Conservation (phyloP, 139 green algal genomes). For the Micractinium conductrix region DNA sequence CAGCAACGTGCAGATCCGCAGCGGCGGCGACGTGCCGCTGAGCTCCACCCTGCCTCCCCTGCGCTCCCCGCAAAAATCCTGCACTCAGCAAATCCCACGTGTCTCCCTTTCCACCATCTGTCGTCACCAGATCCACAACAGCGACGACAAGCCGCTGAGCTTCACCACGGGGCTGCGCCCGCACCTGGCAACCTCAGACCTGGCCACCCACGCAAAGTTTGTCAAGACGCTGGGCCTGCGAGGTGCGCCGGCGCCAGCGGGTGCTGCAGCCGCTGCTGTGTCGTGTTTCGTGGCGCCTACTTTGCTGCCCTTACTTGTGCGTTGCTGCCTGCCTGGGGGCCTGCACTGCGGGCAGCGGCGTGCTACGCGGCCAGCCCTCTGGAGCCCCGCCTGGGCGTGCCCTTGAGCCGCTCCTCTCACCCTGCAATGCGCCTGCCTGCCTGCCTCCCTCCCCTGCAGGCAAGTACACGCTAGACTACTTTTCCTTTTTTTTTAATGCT, state of each 20-base stretch:
- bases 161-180: conserved; percentile 51
- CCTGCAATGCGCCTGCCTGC: no score
- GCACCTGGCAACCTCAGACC: conserved; percentile 39
- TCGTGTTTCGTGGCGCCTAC: no score
- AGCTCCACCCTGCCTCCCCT: no score
- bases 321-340: no score
- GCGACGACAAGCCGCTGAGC: conserved; percentile 38
- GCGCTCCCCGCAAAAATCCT: not conserved
- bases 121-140: conserved; percentile 45
- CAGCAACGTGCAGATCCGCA: no score
- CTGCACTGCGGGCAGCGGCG: no score
- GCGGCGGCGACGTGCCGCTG: no score
- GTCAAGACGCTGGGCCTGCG: conserved; percentile 48
- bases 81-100: not conserved
- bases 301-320: no score
- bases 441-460: conserved; percentile 9
- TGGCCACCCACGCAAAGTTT: conserved; percentile 3
- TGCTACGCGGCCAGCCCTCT: no score
- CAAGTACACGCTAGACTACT: conserved; percentile 52
- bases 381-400: no score
- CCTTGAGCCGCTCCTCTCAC: no score
- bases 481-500: not conserved
- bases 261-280: not conserved
- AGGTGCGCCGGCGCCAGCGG: not conserved
- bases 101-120: not conserved